These are phyloP conservation scores for Escovopsis weberi DNA, from an alignment of 2,329 filamentous ascomycete genomes.

Conservation along the genomic window DNA sequence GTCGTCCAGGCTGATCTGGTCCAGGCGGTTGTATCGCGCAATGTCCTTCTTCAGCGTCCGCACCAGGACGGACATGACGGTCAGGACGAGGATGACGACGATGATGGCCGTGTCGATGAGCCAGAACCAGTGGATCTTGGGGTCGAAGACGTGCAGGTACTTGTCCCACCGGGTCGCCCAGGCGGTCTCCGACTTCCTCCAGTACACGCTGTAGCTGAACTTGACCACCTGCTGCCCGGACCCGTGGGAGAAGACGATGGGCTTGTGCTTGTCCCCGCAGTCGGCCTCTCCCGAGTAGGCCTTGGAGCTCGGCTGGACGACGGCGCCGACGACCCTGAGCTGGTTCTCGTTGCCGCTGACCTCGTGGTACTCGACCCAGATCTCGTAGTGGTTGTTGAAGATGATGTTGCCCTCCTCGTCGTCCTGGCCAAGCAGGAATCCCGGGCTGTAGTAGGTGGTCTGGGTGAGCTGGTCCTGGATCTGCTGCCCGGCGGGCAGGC, in stretches of 20 bases:
- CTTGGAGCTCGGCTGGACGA: conserved; percentile 69
- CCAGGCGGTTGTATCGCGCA: conserved; percentile 86
- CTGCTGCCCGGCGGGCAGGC: conserved; percentile 76
- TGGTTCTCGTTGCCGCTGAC: conserved; percentile 51
- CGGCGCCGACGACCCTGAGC: conserved; percentile 80
- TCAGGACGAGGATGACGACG: conserved; percentile 78
- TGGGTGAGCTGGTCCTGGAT: conserved; percentile 63
- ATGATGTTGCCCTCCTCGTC: conserved; percentile 41
- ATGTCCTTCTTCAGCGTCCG: conserved; percentile 89
- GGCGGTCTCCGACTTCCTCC: conserved; percentile 68
- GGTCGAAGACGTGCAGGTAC: conserved; percentile 92
- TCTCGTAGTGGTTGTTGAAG: conserved; percentile 94
- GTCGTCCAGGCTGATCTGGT: conserved; percentile 82
- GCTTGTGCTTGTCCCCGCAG: conserved; percentile 43
- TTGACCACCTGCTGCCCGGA: conserved; percentile 45
- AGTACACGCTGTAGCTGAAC: conserved; percentile 88
- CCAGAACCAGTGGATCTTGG: conserved; percentile 98
- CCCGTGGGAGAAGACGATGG: conserved; percentile 49
- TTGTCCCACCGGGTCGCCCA: conserved; percentile 99
- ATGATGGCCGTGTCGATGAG: conserved; percentile 93
- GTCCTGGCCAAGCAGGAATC: conserved; percentile 60
- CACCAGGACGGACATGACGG: conserved; percentile 83
- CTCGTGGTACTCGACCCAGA: conserved; percentile 81
- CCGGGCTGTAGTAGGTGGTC: conserved; percentile 76
- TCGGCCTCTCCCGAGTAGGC: conserved; percentile 43